Conservation (phyloP, 805 yeast genomes). For the Ogataea trehaloabstinens region DNA sequence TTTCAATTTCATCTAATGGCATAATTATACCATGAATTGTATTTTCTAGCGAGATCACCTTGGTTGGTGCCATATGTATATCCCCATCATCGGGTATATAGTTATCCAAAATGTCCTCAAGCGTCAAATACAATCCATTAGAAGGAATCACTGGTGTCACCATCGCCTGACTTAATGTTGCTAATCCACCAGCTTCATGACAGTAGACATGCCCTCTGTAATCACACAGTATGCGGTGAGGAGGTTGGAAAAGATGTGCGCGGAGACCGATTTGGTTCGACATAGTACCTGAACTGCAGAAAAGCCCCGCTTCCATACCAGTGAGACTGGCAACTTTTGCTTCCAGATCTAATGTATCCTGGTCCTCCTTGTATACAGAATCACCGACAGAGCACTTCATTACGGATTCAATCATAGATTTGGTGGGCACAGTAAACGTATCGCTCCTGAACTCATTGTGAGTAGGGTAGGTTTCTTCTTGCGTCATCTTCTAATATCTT, state of each 20-base stretch:
- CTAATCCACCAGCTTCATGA: slow-evolving; percentile 87
- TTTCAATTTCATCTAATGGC: slow-evolving; percentile 71
- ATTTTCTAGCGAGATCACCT: slow-evolving; percentile 77
- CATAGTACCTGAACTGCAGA: slow-evolving; percentile 82
- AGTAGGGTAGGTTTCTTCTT: slow-evolving; percentile 11
- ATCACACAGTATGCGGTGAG: slow-evolving; percentile 77
- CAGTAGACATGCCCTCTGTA: slow-evolving; percentile 76
- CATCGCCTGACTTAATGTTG: slow-evolving; percentile 85
- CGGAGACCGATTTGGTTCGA: slow-evolving; percentile 84
- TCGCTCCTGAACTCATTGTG: slow-evolving; percentile 63
- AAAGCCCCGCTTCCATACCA: slow-evolving; percentile 77
- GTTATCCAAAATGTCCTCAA: slow-evolving; percentile 66
- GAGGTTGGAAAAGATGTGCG: slow-evolving; percentile 72
- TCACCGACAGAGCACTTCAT: slow-evolving; percentile 67
- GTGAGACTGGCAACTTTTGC: slow-evolving; percentile 61
- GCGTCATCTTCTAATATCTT: slow-evolving; percentile 11
- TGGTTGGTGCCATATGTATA: slow-evolving; percentile 84
- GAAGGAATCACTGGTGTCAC: slow-evolving; percentile 75
- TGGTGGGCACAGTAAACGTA: slow-evolving; percentile 86
- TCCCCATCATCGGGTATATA: slow-evolving; percentile 74
- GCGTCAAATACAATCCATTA: slow-evolving; percentile 70
- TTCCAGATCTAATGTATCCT: slow-evolving; percentile 62
- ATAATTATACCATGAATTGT: slow-evolving; percentile 77
- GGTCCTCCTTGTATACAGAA: slow-evolving; percentile 80
- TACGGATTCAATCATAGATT: slow-evolving; percentile 63